A percentile compares a stretch with the other conserved stretches of the same genome.
Conservation (phyloP, 495 filamentous ascomycete species). For the Penicillium mononematosum region DNA sequence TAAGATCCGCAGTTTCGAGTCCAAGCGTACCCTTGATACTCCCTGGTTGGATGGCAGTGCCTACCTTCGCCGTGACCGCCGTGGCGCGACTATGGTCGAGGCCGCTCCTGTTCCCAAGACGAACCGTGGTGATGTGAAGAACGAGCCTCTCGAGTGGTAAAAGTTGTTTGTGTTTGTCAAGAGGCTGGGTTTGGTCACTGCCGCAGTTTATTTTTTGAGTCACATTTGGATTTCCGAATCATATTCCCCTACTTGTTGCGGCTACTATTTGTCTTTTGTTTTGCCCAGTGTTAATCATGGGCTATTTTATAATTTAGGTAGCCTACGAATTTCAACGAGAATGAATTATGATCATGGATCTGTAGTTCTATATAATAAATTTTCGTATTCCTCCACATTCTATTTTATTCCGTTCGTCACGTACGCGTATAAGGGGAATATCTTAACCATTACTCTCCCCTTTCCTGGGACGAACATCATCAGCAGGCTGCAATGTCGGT, state of each 20-base stretch:
- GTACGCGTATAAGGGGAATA: too few species aligned
- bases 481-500: too few species aligned
- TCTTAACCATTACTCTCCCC: too few species aligned
- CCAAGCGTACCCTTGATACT: slow-evolving; percentile 68
- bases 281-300: slow-evolving; percentile 17
- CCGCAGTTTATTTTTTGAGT: slow-evolving; percentile 6
- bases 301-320: slow-evolving; percentile 16
- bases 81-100: slow-evolving; percentile 68
- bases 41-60: slow-evolving; percentile 91
- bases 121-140: slow-evolving; percentile 80
- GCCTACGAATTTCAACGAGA: slow-evolving; percentile 30
- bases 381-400: neutral
- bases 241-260: slow-evolving; percentile 27
- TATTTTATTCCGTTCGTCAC: too few species aligned
- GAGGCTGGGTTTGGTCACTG: slow-evolving; percentile 17
- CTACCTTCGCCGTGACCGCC: slow-evolving; percentile 71
- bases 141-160: slow-evolving; percentile 92
- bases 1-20: slow-evolving; percentile 84
- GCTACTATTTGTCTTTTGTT: slow-evolving; percentile 9
- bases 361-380: neutral
- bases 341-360: slow-evolving; percentile 27
- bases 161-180: slow-evolving; percentile 17
- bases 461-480: too few species aligned
- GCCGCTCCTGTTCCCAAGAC: slow-evolving; percentile 85
- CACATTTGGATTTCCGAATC: slow-evolving; percentile 16